Percentiles rank a stretch among this genome's conserved stretches.
These are phyloP conservation scores for Pichia pseudocactophila DNA, from an alignment of 805 yeast genomes.

Conservation along the genomic window DNA sequence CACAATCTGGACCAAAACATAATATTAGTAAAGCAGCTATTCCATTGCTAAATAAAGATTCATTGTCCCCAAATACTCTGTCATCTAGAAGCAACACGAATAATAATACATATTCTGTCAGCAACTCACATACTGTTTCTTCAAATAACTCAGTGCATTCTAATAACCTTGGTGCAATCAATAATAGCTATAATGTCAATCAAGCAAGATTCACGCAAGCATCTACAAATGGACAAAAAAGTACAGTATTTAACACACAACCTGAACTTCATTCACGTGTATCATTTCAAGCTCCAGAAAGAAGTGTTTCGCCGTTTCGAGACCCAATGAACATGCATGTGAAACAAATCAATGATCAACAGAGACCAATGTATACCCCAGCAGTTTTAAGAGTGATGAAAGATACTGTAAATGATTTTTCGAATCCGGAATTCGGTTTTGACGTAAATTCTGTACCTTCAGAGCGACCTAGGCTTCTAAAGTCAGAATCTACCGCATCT, in stretches of 20 bases:
- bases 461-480: constrained; percentile 4
- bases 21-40: too few species aligned
- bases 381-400: constrained; percentile 59
- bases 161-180: not conserved
- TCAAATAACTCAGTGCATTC: too few species aligned
- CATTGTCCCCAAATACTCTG: not conserved
- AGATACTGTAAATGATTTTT: constrained; percentile 4
- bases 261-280: not conserved
- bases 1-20: too few species aligned
- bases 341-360: constrained; percentile 71
- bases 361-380: constrained; percentile 83
- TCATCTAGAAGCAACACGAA: not conserved
- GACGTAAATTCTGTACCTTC: constrained; percentile 9
- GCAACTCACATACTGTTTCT: too few species aligned
- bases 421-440: constrained; percentile 3
- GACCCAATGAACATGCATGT: constrained; percentile 30
- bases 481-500: constrained; percentile 17
- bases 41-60: too few species aligned
- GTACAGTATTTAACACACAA: not conserved
- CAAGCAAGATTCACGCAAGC: not conserved
- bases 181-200: not conserved
- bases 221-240: not conserved
- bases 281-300: constrained; percentile 4
- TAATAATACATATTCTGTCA: too few species aligned
- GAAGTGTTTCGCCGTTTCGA: constrained; percentile 16